These are phyloP conservation scores for Phaeolepiota aurea DNA, from an alignment of 768 basidiomycete genomes.

Conservation along the genomic window DNA sequence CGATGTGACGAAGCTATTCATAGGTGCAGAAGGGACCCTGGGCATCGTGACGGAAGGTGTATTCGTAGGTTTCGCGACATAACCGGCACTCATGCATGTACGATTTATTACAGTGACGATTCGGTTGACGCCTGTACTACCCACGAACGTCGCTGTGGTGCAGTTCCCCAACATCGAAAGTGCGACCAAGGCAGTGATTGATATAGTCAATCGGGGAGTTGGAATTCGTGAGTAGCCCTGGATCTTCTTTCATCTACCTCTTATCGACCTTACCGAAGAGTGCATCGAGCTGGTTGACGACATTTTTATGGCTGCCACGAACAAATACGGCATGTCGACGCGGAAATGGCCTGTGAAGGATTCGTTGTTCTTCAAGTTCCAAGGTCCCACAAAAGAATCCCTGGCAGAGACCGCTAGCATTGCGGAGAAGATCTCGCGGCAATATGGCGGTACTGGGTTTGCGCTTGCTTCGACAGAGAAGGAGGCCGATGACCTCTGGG, in stretches of 20 bases:
- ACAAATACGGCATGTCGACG: slow-evolving; percentile 43
- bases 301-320: slow-evolving; percentile 55
- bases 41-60: slow-evolving; percentile 85
- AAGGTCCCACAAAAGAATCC: slow-evolving; percentile 53
- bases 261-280: slow-evolving; percentile 30
- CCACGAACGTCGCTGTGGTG: slow-evolving; percentile 76
- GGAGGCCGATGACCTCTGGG: slow-evolving; percentile 71
- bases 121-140: slow-evolving; percentile 71
- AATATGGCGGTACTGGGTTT: slow-evolving; percentile 63
- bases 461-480: slow-evolving; percentile 51
- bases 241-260: background rate
- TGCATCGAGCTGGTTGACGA: slow-evolving; percentile 82
- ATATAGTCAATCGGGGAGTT: slow-evolving; percentile 64
- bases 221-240: slow-evolving; percentile 54
- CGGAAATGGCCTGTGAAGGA: slow-evolving; percentile 57
- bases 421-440: slow-evolving; percentile 47
- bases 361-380: slow-evolving; percentile 82
- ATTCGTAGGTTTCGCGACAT: background rate
- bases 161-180: slow-evolving; percentile 70
- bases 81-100: background rate
- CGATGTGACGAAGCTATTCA: slow-evolving; percentile 78
- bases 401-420: slow-evolving; percentile 53
- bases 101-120: slow-evolving; percentile 49
- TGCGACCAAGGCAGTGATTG: slow-evolving; percentile 69
- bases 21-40: slow-evolving; percentile 73